Evolutionary conservation across 2,329 filamentous ascomycete genomes (phyloP).

Genomic region (Epichloe festucae): DNA sequence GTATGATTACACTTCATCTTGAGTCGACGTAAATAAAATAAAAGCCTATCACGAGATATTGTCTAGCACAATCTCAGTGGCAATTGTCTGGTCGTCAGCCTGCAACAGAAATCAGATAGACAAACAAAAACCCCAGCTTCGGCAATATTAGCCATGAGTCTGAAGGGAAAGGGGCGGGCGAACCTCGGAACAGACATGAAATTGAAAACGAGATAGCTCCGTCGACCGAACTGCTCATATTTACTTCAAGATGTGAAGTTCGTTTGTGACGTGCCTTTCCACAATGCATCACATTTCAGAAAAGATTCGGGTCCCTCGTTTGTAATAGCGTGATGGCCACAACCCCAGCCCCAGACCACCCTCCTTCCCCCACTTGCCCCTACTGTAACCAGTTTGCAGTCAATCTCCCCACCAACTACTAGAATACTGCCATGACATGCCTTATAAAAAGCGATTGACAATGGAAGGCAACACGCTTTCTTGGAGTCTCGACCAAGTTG

Average conservation of each 20-base stretch:
- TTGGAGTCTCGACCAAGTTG: slow-evolving; percentile 13
- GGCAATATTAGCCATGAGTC: too few relatives aligned
- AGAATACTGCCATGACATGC: slow-evolving; percentile 2
- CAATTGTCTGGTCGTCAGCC: too few relatives aligned
- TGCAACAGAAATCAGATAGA: too few relatives aligned
- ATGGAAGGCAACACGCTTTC: slow-evolving; percentile 11
- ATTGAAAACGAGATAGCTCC: too few relatives aligned
- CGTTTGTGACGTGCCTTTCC: not conserved
- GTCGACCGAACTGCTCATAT: not conserved
- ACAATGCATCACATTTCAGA: too few relatives aligned
- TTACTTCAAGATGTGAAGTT: not conserved
- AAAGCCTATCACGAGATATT: too few relatives aligned
- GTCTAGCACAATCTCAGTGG: too few relatives aligned
- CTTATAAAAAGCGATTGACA: not conserved
- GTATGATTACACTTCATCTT: too few relatives aligned
- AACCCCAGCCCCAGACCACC: not conserved
- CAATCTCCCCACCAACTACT: not conserved
- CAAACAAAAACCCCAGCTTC: too few relatives aligned
- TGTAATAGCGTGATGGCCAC: not conserved
- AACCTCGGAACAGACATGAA: too few relatives aligned
- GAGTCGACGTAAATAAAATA: too few relatives aligned
- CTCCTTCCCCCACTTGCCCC: not conserved
- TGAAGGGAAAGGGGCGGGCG: too few relatives aligned
- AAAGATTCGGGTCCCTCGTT: not conserved
- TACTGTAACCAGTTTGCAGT: not conserved